These are phyloP conservation scores for Orychophragmus violaceus DNA, from an alignment of 345 rosid species.

Conservation along the genomic window DNA sequence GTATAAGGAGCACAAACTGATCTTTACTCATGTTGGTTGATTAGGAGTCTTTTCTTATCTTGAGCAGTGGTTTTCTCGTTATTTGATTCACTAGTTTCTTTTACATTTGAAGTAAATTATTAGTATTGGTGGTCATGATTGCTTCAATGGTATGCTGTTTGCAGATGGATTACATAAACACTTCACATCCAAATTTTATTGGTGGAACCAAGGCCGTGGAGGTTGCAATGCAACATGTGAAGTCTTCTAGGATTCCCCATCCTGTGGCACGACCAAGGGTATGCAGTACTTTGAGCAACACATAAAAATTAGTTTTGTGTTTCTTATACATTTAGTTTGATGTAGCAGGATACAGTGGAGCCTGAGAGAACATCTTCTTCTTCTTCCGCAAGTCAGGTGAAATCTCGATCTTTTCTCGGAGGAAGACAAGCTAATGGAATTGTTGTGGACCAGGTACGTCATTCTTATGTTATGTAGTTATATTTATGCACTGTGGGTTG, in stretches of 20 bases:
- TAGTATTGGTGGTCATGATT: not conserved
- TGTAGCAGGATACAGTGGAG: conserved; percentile 61
- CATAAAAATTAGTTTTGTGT: not conserved
- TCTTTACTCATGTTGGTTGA: not conserved
- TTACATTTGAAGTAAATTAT: not conserved
- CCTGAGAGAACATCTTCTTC: conserved; percentile 62
- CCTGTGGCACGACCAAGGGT: conserved; percentile 67
- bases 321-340: conserved; percentile 1
- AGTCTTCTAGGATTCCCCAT: conserved; percentile 49
- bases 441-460: conserved; percentile 75
- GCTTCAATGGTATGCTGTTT: not conserved
- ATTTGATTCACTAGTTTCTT: conserved; percentile 3
- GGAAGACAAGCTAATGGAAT: conserved; percentile 86
- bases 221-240: conserved; percentile 47
- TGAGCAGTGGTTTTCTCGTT: not conserved
- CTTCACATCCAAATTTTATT: conserved; percentile 57
- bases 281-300: conserved; percentile 4
- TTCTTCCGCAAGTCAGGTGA: conserved; percentile 55
- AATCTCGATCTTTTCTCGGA: conserved; percentile 74
- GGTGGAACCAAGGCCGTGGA: conserved; percentile 65
- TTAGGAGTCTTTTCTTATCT: not conserved
- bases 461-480: not conserved
- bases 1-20: not conserved
- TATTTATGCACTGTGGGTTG: not conserved
- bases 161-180: conserved; percentile 63